phyloP scores from a whole-genome alignment of 2,329 filamentous ascomycete genomes.

The Botrytis pseudocinerea region DNA sequence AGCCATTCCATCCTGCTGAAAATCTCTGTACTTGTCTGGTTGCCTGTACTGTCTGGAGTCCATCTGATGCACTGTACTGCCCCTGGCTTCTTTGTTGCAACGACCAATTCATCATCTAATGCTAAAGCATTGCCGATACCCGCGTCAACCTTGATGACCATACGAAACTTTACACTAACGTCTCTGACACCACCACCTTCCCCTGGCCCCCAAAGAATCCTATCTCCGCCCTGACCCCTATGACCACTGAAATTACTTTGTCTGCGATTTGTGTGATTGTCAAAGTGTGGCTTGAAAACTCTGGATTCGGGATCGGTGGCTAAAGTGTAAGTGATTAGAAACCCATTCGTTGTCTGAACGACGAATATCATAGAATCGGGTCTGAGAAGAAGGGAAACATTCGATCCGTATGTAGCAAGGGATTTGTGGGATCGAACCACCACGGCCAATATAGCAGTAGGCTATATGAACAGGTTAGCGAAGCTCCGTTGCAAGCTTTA shows the following conservation, averaged over 20 bases:
- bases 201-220: slow-evolving; percentile 71
- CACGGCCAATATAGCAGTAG: slow-evolving; percentile 82
- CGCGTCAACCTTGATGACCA: slow-evolving; percentile 97
- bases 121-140: slow-evolving; percentile 87
- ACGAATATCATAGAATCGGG: slow-evolving; percentile 92
- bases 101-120: slow-evolving; percentile 87
- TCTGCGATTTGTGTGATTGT: slow-evolving; percentile 63
- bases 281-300: slow-evolving; percentile 83
- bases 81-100: slow-evolving; percentile 86
- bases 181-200: slow-evolving; percentile 83
- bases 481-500: background rate
- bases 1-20: slow-evolving; percentile 86
- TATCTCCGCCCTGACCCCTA: slow-evolving; percentile 50
- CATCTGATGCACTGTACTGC: slow-evolving; percentile 97
- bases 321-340: slow-evolving; percentile 91
- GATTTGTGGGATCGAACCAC: slow-evolving; percentile 81
- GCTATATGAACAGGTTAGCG: slow-evolving; percentile 52
- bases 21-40: slow-evolving; percentile 87
- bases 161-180: slow-evolving; percentile 86
- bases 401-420: slow-evolving; percentile 78
- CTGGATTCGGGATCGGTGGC: slow-evolving; percentile 78
- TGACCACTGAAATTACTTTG: slow-evolving; percentile 62
- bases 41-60: slow-evolving; percentile 78
- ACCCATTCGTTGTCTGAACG: slow-evolving; percentile 81
- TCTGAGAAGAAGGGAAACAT: slow-evolving; percentile 79